A percentile compares a stretch with the other conserved stretches of the same genome.
Conservation (phyloP, 2,329 filamentous ascomycete species). For the Saccharata proteae region DNA sequence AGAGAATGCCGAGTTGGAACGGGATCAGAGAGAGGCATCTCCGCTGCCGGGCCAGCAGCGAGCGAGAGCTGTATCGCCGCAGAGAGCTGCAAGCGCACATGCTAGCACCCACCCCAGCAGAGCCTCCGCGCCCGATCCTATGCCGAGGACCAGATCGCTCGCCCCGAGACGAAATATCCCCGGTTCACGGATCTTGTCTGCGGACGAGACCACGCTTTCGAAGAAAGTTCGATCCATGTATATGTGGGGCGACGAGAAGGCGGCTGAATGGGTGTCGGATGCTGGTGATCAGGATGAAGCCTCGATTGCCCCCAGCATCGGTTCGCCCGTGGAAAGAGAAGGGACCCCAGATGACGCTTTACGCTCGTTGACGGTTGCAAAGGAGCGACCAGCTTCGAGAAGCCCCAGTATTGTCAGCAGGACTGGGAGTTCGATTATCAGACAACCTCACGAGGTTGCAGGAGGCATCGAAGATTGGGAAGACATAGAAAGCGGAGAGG, state of each 20-base stretch:
- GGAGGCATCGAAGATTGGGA: conserved; percentile 56
- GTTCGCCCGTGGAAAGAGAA: not conserved
- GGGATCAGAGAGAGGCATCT: not conserved
- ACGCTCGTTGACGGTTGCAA: not conserved
- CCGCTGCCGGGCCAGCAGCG: not conserved
- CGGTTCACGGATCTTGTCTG: conserved; percentile 41
- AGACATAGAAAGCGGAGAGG: conserved; percentile 44
- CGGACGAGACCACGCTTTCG: conserved; percentile 51
- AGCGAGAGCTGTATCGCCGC: conserved; percentile 1
- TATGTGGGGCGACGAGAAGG: conserved; percentile 46
- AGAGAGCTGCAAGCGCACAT: conserved; percentile 4
- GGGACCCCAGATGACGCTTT: not conserved
- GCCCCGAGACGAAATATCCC: conserved; percentile 4
- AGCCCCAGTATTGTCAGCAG: conserved; percentile 15
- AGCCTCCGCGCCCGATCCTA: not conserved
- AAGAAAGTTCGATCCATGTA: conserved; percentile 54
- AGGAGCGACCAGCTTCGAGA: conserved; percentile 14
- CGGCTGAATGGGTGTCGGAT: conserved; percentile 29
- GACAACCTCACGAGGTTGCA: conserved; percentile 43
- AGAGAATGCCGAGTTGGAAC: not conserved
- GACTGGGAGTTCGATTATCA: conserved; percentile 25
- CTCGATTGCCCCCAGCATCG: not conserved
- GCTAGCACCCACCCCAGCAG: conserved; percentile 1
- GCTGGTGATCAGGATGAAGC: conserved; percentile 8
- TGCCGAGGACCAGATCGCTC: conserved; percentile 1